These are phyloP conservation scores for Tephrocybe sp. DNA, from an alignment of 768 basidiomycete genomes.

Conservation along the genomic window DNA sequence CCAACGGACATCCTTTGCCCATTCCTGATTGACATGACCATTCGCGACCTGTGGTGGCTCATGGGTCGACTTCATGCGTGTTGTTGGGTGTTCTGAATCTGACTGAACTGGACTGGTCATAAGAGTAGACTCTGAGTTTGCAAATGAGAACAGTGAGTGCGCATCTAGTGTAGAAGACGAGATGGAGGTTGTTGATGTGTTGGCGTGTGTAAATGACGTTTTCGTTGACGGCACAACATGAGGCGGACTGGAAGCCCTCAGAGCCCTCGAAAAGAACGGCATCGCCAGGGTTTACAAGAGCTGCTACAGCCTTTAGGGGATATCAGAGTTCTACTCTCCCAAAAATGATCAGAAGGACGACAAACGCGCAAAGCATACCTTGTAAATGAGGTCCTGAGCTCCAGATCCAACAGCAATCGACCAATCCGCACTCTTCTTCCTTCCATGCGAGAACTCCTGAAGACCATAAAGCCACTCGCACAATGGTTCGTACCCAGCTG, in stretches of 20 bases:
- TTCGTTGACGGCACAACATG: slow-evolving; percentile 21
- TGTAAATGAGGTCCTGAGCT: slow-evolving; percentile 87
- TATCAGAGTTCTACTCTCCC: neutral
- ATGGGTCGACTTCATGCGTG: slow-evolving; percentile 15
- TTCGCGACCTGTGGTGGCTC: slow-evolving; percentile 15
- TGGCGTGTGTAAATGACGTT: slow-evolving; percentile 19
- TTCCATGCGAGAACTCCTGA: too few relatives aligned
- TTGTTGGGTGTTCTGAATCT: slow-evolving; percentile 24
- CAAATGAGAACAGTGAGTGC: slow-evolving; percentile 39
- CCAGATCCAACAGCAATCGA: too few relatives aligned
- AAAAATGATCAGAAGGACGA: neutral
- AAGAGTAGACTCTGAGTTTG: slow-evolving; percentile 35
- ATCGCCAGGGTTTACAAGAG: slow-evolving; percentile 75
- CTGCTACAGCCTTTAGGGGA: slow-evolving; percentile 53
- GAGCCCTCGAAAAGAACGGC: slow-evolving; percentile 73
- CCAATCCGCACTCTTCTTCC: too few relatives aligned
- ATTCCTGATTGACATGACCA: slow-evolving; percentile 50
- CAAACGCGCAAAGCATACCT: too few relatives aligned
- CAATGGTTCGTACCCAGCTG: slow-evolving; percentile 64
- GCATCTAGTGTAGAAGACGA: slow-evolving; percentile 39
- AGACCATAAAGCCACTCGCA: slow-evolving; percentile 68
- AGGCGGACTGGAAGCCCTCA: slow-evolving; percentile 25
- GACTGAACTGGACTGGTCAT: slow-evolving; percentile 33
- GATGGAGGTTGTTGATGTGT: slow-evolving; percentile 33
- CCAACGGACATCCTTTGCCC: slow-evolving; percentile 69